Evolutionary conservation across 2,329 filamentous ascomycete genomes (phyloP).

Genomic region (Venturia asperata): DNA sequence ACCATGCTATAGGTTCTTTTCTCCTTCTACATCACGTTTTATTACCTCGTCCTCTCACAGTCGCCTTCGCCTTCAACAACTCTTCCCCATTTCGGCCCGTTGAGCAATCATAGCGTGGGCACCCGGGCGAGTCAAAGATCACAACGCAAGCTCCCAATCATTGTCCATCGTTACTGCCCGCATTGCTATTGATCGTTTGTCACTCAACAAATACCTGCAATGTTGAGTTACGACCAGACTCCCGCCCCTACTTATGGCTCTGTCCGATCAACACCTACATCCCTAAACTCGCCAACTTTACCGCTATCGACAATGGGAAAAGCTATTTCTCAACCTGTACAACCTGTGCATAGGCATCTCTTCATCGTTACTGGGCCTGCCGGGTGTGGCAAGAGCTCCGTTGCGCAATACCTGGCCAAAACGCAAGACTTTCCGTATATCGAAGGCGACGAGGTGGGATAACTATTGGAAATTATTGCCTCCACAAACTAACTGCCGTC

Average conservation of each 20-base stretch:
- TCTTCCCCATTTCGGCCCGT: not conserved
- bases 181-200: not conserved
- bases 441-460: constrained; percentile 45
- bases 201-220: constrained; percentile 1
- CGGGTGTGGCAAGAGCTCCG: constrained; percentile 48
- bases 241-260: constrained; percentile 19
- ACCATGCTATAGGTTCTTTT: not conserved
- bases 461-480: not conserved
- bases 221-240: constrained; percentile 23
- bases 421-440: constrained; percentile 41
- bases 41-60: not conserved
- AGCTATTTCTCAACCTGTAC: constrained; percentile 20
- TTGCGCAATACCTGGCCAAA: constrained; percentile 41
- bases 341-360: constrained; percentile 39
- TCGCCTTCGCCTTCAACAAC: not conserved
- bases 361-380: constrained; percentile 48
- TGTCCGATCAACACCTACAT: constrained; percentile 14
- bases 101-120: constrained; percentile 2
- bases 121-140: not conserved
- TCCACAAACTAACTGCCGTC: constrained; percentile 19
- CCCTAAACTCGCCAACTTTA: not conserved
- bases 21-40: not conserved
- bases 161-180: not conserved
- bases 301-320: not conserved
- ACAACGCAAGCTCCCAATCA: not conserved